Evolutionary conservation across 768 basidiomycete species (phyloP).

Genomic region (Trametes maxima): DNA sequence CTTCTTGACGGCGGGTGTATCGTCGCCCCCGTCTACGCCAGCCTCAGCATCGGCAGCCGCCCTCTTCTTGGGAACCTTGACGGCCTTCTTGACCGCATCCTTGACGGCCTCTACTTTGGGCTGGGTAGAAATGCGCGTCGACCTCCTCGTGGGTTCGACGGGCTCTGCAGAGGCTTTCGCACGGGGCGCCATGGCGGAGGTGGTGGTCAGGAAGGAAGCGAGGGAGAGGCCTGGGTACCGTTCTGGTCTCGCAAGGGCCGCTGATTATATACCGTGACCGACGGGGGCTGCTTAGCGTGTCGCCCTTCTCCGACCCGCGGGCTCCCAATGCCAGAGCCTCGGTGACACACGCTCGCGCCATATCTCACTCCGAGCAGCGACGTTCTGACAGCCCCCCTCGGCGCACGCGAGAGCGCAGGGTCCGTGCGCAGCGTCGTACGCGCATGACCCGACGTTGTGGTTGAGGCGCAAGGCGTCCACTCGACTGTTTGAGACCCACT

Average conservation of each 20-base stretch:
- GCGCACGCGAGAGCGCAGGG: not conserved
- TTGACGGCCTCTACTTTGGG: constrained; percentile 40
- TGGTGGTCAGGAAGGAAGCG: constrained; percentile 8
- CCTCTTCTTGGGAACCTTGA: constrained; percentile 40
- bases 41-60: constrained; percentile 34
- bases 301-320: not conserved
- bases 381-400: not conserved
- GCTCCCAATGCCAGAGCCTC: not conserved
- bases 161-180: constrained; percentile 29
- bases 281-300: constrained; percentile 15
- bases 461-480: not conserved
- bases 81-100: constrained; percentile 39
- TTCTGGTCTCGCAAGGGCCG: not conserved
- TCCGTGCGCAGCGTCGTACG: not conserved
- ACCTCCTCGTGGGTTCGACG: constrained; percentile 52
- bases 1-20: constrained; percentile 29
- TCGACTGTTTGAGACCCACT: not conserved
- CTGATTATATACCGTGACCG: constrained; percentile 18
- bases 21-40: constrained; percentile 20
- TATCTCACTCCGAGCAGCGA: not conserved
- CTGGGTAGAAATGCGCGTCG: constrained; percentile 55
- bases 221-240: constrained; percentile 13
- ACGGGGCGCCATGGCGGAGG: constrained; percentile 17
- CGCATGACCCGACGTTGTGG: not conserved
- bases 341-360: constrained; percentile 13